These are phyloP conservation scores for Penicillium pancosmium DNA, from an alignment of 495 filamentous ascomycete species.

Conservation along the genomic window DNA sequence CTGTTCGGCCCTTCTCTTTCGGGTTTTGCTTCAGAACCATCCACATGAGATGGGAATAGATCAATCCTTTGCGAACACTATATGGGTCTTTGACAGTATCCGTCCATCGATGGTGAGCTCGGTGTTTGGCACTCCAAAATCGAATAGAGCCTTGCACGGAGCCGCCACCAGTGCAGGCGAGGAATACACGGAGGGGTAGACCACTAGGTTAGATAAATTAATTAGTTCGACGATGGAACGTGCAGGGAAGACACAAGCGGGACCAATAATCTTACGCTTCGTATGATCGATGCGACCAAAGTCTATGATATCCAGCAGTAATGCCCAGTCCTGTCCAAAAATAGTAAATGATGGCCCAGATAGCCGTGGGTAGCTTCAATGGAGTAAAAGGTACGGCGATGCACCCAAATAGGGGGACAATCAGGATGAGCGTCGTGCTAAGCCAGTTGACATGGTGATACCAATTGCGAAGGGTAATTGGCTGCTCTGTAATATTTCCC, in stretches of 20 bases:
- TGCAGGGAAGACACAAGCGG: background rate
- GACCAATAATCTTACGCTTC: slow-evolving; percentile 18
- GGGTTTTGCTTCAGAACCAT: slow-evolving; percentile 88
- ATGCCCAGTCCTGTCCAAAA: slow-evolving; percentile 84
- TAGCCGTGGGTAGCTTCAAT: slow-evolving; percentile 64
- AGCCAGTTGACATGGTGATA: slow-evolving; percentile 91
- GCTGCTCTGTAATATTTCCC: slow-evolving; percentile 49
- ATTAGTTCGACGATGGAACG: background rate
- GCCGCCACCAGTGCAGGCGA: slow-evolving; percentile 83
- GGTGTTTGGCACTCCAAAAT: slow-evolving; percentile 91
- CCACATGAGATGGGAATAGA: slow-evolving; percentile 89
- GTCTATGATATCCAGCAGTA: slow-evolving; percentile 70
- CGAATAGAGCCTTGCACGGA: slow-evolving; percentile 89
- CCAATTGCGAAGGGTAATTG: slow-evolving; percentile 82
- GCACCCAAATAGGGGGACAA: slow-evolving; percentile 72
- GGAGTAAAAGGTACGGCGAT: slow-evolving; percentile 74
- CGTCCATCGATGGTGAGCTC: slow-evolving; percentile 93
- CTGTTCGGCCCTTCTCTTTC: slow-evolving; percentile 80
- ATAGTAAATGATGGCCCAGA: slow-evolving; percentile 82
- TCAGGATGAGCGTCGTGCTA: slow-evolving; percentile 77
- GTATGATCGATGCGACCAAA: slow-evolving; percentile 89
- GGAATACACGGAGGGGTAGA: slow-evolving; percentile 77
- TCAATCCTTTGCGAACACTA: slow-evolving; percentile 86
- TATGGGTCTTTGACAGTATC: slow-evolving; percentile 96
- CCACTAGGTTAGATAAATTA: slow-evolving; percentile 53